phyloP scores from a whole-genome alignment of 176 grass and related monocot genomes.

The Otatea glauca region DNA sequence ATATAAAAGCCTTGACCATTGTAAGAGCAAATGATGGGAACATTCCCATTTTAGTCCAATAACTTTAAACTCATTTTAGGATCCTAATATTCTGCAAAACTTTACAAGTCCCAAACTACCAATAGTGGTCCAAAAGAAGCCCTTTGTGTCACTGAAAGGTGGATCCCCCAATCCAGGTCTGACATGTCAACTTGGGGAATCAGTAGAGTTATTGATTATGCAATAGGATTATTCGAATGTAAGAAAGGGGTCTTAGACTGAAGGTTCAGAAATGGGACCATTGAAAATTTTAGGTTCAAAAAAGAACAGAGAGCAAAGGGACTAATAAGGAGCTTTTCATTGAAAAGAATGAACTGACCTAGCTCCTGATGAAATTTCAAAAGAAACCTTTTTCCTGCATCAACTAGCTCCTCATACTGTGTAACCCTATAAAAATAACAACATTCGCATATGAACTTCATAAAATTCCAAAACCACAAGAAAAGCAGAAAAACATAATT shows the following conservation, averaged over 20 bases:
- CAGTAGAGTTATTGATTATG: neutral
- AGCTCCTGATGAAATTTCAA: slow-evolving; percentile 48
- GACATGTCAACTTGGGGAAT: neutral
- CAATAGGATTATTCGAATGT: neutral
- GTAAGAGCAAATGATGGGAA: neutral
- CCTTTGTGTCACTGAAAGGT: neutral
- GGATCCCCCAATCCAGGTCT: neutral
- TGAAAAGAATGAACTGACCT: slow-evolving; percentile 43
- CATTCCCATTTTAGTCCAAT: neutral
- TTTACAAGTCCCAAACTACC: neutral
- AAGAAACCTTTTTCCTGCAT: slow-evolving; percentile 60
- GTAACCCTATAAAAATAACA: slow-evolving; percentile 43
- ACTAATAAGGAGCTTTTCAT: neutral
- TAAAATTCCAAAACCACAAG: neutral
- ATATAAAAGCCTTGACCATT: neutral
- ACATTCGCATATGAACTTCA: neutral
- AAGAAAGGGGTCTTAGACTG: neutral
- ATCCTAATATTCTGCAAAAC: neutral
- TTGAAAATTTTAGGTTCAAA: neutral
- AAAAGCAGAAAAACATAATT: neutral
- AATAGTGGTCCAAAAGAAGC: neutral
- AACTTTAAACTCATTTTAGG: neutral
- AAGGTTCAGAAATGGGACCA: neutral
- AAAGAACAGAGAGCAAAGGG: neutral
- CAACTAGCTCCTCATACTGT: slow-evolving; percentile 62